A percentile compares a stretch with the other conserved stretches of the same genome.
These are phyloP conservation scores for Candida nitratophila DNA, from an alignment of 805 yeast species.

Conservation along the genomic window DNA sequence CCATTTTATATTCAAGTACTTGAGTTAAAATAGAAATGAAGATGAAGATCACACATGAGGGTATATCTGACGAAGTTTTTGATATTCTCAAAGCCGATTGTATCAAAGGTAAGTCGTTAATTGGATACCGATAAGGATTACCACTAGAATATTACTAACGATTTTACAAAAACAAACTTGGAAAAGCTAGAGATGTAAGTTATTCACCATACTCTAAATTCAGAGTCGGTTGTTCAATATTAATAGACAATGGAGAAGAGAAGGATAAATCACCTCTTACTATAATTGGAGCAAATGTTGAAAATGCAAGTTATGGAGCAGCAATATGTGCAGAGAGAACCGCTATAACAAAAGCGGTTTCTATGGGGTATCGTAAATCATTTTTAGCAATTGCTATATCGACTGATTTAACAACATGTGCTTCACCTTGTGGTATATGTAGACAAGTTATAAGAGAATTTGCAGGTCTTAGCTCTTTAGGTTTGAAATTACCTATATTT, in stretches of 20 bases:
- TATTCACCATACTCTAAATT: constrained; percentile 69
- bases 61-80: not conserved
- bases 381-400: constrained; percentile 63
- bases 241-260: constrained; percentile 37
- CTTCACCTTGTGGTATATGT: constrained; percentile 92
- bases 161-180: not conserved
- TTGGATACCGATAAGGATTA: not conserved
- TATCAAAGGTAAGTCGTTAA: not conserved
- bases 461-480: constrained; percentile 26
- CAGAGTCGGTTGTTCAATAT: constrained; percentile 75
- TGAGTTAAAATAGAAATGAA: not conserved
- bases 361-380: constrained; percentile 26
- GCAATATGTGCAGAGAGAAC: constrained; percentile 73
- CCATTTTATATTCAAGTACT: too few relatives aligned
- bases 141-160: too few relatives aligned
- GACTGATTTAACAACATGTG: constrained; percentile 49
- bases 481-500: constrained; percentile 41
- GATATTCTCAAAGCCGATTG: not conserved
- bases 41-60: not conserved
- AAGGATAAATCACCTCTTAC: constrained; percentile 13
- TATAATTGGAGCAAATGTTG: constrained; percentile 79
- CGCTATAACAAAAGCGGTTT: constrained; percentile 51
- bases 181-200: constrained; percentile 26
- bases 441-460: constrained; percentile 87
- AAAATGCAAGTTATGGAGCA: constrained; percentile 84